These are phyloP conservation scores for Nigrospora oryzae DNA, from an alignment of 2,329 filamentous ascomycete genomes.

Conservation along the genomic window DNA sequence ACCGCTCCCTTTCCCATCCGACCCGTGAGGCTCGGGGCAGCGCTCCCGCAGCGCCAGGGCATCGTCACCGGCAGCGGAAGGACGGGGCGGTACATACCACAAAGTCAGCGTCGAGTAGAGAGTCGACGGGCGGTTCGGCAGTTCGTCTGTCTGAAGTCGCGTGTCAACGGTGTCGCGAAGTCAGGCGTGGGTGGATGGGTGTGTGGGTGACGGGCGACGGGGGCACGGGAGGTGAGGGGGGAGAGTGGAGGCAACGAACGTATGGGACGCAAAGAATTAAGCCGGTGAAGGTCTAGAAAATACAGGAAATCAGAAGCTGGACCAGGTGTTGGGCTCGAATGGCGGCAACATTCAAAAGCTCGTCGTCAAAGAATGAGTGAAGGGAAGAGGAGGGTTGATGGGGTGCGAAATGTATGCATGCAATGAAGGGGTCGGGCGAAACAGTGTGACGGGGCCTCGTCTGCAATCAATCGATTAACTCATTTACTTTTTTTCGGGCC, in stretches of 20 bases:
- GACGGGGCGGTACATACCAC: constrained; percentile 4
- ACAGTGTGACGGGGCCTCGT: too few species aligned
- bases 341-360: too few species aligned
- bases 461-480: too few species aligned
- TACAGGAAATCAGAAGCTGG: neutral
- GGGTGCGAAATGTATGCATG: too few species aligned
- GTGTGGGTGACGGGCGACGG: too few species aligned
- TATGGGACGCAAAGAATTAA: neutral
- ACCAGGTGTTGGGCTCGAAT: too few species aligned
- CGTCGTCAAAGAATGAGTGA: too few species aligned
- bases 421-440: too few species aligned
- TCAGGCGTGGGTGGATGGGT: neutral
- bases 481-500: neutral
- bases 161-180: constrained; percentile 24
- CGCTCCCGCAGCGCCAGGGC: too few species aligned
- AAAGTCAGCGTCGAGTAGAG: neutral
- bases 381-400: too few species aligned
- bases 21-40: neutral
- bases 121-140: constrained; percentile 8
- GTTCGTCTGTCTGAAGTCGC: constrained; percentile 19
- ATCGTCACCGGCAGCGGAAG: neutral
- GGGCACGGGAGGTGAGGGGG: neutral
- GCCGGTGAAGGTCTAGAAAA: constrained; percentile 4
- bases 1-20: neutral
- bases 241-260: neutral